These are phyloP conservation scores for Scenedesmus sp. DNA, from an alignment of 163 green algal genomes.

Conservation along the genomic window DNA sequence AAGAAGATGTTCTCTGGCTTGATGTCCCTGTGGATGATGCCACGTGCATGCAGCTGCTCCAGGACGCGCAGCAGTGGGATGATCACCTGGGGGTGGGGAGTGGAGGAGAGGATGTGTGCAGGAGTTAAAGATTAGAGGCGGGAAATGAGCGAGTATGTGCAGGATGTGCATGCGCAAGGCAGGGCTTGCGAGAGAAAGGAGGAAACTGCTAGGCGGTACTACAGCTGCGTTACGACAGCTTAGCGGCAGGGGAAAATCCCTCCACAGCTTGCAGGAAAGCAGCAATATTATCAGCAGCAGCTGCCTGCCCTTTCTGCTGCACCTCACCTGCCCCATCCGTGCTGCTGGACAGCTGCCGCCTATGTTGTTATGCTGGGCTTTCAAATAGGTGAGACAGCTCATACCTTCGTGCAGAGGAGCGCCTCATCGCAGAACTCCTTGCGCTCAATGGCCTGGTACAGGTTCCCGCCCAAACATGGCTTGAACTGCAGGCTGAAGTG, in stretches of 20 bases:
- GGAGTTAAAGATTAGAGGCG: background rate
- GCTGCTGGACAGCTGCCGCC: background rate
- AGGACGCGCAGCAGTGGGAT: constrained; percentile 47
- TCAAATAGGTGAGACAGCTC: background rate
- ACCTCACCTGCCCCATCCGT: no score
- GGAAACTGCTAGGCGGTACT: no score
- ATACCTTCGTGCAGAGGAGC: constrained; percentile 17
- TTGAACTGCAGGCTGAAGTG: constrained; percentile 42
- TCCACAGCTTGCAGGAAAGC: no score
- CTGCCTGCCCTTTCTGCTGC: no score
- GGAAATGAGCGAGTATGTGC: no score
- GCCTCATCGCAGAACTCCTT: background rate
- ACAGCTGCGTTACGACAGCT: no score
- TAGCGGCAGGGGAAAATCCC: no score
- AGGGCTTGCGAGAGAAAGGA: no score
- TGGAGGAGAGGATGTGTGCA: background rate
- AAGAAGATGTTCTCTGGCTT: constrained; percentile 55
- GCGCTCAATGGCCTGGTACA: background rate
- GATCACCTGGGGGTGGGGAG: constrained; percentile 33
- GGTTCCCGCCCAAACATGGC: constrained; percentile 27
- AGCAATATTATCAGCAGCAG: no score
- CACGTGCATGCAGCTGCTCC: constrained; percentile 28
- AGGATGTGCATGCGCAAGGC: no score
- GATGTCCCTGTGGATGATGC: constrained; percentile 58
- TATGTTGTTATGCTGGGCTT: no score